Evolutionary conservation across 495 filamentous ascomycete genomes (phyloP).

Genomic region (Penicillium antarcticum): DNA sequence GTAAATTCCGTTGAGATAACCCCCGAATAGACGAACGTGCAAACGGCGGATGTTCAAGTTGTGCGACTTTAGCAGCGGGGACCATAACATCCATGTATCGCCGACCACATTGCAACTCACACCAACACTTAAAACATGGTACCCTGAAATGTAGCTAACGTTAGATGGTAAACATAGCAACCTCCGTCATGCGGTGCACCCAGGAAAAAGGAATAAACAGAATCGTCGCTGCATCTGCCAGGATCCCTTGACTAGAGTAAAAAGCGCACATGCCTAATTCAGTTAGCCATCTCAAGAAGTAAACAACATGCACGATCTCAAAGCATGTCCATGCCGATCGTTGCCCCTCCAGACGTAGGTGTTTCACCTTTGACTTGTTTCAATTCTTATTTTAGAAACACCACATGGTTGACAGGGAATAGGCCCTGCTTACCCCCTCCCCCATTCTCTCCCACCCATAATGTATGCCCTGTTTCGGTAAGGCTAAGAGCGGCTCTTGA

Average conservation of each 20-base stretch:
- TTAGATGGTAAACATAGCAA: too few species aligned
- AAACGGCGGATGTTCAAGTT: not conserved
- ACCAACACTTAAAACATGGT: not conserved
- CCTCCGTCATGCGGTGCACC: not conserved
- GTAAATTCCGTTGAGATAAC: too few species aligned
- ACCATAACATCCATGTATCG: conserved; percentile 5
- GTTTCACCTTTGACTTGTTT: conserved; percentile 5
- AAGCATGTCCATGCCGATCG: not conserved
- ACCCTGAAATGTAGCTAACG: not conserved
- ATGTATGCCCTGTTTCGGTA: not conserved
- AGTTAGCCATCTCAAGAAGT: not conserved
- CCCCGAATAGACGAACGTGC: too few species aligned
- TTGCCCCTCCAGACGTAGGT: not conserved
- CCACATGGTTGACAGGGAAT: conserved; percentile 10
- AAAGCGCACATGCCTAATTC: not conserved
- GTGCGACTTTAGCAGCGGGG: conserved; percentile 4
- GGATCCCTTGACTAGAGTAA: not conserved
- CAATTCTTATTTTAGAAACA: conserved; percentile 12
- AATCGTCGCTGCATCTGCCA: not conserved
- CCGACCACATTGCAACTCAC: not conserved
- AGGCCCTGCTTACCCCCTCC: not conserved
- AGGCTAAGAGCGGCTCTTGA: conserved; percentile 2
- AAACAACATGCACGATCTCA: not conserved
- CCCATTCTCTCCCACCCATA: not conserved
- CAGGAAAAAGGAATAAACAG: too few species aligned